Conservation (phyloP, 768 basidiomycete genomes). For the Auriscalpium microsporum region DNA sequence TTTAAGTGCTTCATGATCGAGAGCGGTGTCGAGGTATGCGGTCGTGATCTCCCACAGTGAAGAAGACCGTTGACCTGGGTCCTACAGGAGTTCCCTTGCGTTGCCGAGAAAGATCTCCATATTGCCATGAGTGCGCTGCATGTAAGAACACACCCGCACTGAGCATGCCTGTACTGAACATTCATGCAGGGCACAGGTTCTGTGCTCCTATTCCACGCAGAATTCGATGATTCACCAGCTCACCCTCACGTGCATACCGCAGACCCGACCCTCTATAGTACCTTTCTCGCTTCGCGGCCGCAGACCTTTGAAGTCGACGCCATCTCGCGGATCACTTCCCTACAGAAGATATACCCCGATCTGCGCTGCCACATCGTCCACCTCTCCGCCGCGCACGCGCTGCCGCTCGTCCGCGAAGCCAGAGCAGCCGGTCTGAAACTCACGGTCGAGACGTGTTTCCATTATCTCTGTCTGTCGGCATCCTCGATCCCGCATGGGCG, state of each 20-base stretch:
- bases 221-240: conserved; percentile 47
- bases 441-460: conserved; percentile 96
- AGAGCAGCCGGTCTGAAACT: conserved; percentile 55
- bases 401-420: conserved; percentile 69
- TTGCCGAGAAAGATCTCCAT: conserved; percentile 59
- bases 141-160: conserved; percentile 30
- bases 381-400: conserved; percentile 77
- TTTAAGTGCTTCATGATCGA: conserved; percentile 97
- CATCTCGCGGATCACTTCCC: conserved; percentile 62
- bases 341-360: conserved; percentile 53
- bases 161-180: background rate
- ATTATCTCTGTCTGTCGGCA: conserved; percentile 79
- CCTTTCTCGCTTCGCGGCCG: conserved; percentile 84
- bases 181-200: conserved; percentile 49
- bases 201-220: conserved; percentile 88
- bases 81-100: conserved; percentile 83
- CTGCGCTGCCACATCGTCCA: conserved; percentile 93
- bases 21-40: conserved; percentile 82
- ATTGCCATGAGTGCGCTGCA: conserved; percentile 67
- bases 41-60: too few species aligned
- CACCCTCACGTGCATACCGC: conserved; percentile 18
- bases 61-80: too few species aligned
- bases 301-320: conserved; percentile 72
- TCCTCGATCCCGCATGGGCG: conserved; percentile 64
- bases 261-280: conserved; percentile 56